Evolutionary conservation across 2,329 filamentous ascomycete genomes (phyloP).

Genomic region (Penicillium sp.): DNA sequence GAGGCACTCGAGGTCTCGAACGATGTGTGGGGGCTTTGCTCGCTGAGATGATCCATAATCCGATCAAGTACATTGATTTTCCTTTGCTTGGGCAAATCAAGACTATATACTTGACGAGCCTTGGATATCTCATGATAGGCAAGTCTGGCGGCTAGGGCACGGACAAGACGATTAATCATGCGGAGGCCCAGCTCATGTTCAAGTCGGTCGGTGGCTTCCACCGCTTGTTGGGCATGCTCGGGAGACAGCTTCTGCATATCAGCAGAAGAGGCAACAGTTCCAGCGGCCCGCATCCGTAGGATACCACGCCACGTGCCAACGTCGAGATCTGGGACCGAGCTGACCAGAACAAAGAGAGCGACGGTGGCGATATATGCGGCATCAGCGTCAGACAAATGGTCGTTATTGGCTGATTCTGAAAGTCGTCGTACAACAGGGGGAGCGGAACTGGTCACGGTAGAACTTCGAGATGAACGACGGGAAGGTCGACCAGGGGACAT

Average conservation of each 20-base stretch:
- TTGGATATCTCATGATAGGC: constrained; percentile 54
- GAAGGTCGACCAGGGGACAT: constrained; percentile 32
- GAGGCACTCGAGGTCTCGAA: constrained; percentile 10
- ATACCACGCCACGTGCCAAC: constrained; percentile 42
- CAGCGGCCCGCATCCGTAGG: constrained; percentile 45
- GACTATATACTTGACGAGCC: constrained; percentile 32
- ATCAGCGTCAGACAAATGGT: constrained; percentile 41
- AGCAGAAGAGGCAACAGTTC: constrained; percentile 41
- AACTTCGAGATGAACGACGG: constrained; percentile 35
- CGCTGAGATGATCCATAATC: constrained; percentile 38
- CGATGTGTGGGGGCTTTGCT: constrained; percentile 27
- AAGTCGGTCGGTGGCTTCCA: constrained; percentile 47
- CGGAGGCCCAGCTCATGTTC: constrained; percentile 56
- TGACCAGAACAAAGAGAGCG: constrained; percentile 40
- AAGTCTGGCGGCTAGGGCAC: constrained; percentile 52
- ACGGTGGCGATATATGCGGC: constrained; percentile 44
- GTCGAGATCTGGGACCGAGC: constrained; percentile 42
- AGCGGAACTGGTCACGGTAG: constrained; percentile 23
- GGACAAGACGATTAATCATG: constrained; percentile 52
- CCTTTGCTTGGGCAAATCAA: constrained; percentile 32
- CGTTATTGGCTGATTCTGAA: constrained; percentile 32
- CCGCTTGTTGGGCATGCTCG: constrained; percentile 32
- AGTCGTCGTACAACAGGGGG: constrained; percentile 31
- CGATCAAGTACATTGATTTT: constrained; percentile 38
- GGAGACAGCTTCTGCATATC: constrained; percentile 39